Conservation (phyloP, 1,139 yeast genomes). For the Suhomyces chickasaworum region DNA sequence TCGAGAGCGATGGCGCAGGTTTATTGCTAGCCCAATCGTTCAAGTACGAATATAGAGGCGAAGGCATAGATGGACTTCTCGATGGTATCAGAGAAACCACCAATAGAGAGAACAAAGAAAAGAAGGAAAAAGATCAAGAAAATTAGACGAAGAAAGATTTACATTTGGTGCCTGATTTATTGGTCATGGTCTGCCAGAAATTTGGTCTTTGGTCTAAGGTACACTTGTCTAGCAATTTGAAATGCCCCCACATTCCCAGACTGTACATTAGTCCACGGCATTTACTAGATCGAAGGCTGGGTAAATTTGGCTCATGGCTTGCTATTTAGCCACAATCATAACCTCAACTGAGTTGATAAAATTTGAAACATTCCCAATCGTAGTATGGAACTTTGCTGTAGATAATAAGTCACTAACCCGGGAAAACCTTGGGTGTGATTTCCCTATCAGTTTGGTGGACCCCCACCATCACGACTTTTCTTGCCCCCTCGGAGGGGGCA, state of each 20-base stretch:
- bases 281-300: not conserved
- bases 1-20: constrained; percentile 49
- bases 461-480: constrained; percentile 1
- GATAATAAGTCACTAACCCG: not conserved
- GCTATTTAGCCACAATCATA: not conserved
- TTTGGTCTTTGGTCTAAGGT: too few relatives aligned
- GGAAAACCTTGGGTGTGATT: not conserved
- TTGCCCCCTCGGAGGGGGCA: not conserved
- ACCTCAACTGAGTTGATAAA: not conserved
- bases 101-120: not conserved
- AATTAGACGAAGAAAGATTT: too few relatives aligned
- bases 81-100: constrained; percentile 45
- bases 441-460: not conserved
- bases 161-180: too few relatives aligned
- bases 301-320: not conserved
- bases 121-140: not conserved
- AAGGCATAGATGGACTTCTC: constrained; percentile 59
- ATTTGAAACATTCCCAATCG: not conserved
- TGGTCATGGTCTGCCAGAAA: too few relatives aligned
- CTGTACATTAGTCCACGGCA: not conserved
- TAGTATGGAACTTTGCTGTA: not conserved
- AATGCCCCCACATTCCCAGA: not conserved
- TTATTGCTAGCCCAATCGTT: constrained; percentile 53
- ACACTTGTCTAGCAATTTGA: not conserved
- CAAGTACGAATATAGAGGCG: constrained; percentile 55